These are phyloP conservation scores for Ottelia alismoides DNA, from an alignment of 106 monocot species.

Conservation along the genomic window DNA sequence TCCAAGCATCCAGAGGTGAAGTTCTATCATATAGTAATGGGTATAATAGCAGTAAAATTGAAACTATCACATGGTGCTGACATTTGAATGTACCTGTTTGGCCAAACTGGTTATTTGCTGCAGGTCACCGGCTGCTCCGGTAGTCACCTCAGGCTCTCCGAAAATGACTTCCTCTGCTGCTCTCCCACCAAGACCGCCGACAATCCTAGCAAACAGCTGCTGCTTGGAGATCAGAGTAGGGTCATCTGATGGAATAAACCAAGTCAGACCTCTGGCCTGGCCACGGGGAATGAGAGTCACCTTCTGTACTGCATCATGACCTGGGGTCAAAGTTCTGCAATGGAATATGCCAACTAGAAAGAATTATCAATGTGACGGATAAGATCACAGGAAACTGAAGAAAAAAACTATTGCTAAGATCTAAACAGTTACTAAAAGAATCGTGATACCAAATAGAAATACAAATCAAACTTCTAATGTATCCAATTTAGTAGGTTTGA, in stretches of 20 bases:
- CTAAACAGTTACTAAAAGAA: too few relatives aligned
- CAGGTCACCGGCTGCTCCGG: constrained; percentile 85
- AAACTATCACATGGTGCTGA: too few relatives aligned
- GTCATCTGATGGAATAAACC: constrained; percentile 93
- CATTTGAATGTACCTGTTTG: constrained; percentile 81
- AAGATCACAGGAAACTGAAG: too few relatives aligned
- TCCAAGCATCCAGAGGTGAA: too few relatives aligned
- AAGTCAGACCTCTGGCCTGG: constrained; percentile 87
- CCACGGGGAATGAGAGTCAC: constrained; percentile 88
- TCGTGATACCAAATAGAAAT: too few relatives aligned
- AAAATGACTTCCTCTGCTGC: constrained; percentile 93
- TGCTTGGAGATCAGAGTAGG: constrained; percentile 96
- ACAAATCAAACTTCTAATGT: too few relatives aligned
- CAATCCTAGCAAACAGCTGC: constrained; percentile 81
- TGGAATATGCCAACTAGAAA: background rate
- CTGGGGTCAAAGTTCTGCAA: constrained; percentile 86
- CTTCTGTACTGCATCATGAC: constrained; percentile 95
- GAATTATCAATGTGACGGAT: too few relatives aligned
- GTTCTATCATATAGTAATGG: too few relatives aligned
- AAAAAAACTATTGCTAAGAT: too few relatives aligned
- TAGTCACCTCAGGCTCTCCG: constrained; percentile 92
- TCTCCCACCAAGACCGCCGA: constrained; percentile 86
- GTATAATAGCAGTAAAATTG: too few relatives aligned
- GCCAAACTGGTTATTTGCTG: constrained; percentile 81
- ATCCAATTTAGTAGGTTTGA: too few relatives aligned